Base-by-base conservation (phyloP, 2,329 filamentous ascomycete genomes). In the Pseudogymnoascus sp. region DNA sequence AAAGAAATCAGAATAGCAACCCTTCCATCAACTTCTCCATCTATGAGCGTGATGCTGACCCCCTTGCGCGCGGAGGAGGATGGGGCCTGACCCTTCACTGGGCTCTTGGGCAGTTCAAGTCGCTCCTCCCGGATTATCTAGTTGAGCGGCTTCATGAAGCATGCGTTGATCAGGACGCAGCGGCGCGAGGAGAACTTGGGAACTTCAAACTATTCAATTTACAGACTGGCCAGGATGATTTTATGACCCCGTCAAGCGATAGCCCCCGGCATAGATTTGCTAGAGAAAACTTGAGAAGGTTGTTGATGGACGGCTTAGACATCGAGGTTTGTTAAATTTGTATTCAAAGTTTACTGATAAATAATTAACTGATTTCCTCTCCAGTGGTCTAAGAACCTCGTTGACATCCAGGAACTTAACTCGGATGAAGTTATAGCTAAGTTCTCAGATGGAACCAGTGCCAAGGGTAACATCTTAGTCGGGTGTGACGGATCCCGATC, bases 201-300 rank as follows among this genome's bases (percentile, higher is more conserved):
- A 74, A 73, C 0, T 84, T 83, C 61, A 77, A 79, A 0, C 83
- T 83, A 64, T 82, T 82, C 55, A 79, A 88, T 68, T 74, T 86
- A n/a, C 78, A 73, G 67, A 80, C 77, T 0, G 80, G 78, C 3
- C 73, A 79, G 59, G 73, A 69, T 63, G 66, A 69, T 59, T 67
- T 74, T 9, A 72, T 72, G 3, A 70, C 73, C 1, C 68, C 71
- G n/a, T 59, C 64, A 4, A 58, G 29, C 17, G 68, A 71, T 35
- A 68, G 75, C 5, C 71, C 75, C 55, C 71, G 75, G 7, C 72
- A 60, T 33, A 27, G 61, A 39, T 60, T 77, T 12, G 70, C 69
- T 58, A 68, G 75, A 15, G 71, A 71, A 15, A 68, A 72, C 36
- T 65, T 77, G 62, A 69, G 74, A 41, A 66, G 69, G 38, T 61